Percentiles rank a stretch among this genome's conserved stretches.
Evolutionary conservation across 305 asterid species (phyloP).

Genomic region (Ilex paraguariensis): DNA sequence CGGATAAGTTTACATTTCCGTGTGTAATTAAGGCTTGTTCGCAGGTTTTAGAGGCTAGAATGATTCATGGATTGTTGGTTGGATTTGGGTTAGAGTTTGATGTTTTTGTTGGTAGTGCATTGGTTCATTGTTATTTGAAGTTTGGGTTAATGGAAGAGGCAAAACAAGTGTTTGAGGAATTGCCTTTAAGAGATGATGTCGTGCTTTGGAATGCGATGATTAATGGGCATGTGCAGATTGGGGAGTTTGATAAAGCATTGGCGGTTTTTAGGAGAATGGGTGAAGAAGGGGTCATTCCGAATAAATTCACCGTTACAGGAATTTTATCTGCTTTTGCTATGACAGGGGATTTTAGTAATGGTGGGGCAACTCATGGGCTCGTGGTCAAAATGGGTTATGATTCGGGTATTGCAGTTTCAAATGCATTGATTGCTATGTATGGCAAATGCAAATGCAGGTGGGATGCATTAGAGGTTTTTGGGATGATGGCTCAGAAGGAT

Average conservation of each 20-base stretch:
- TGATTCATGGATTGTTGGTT: conserved; percentile 46
- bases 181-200: conserved; percentile 56
- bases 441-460: conserved; percentile 59
- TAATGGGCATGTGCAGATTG: conserved; percentile 60
- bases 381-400: conserved; percentile 48
- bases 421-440: conserved; percentile 77
- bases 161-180: conserved; percentile 48
- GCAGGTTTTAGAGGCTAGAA: conserved; percentile 33
- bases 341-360: conserved; percentile 47
- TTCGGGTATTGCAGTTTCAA: conserved; percentile 44
- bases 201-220: conserved; percentile 86
- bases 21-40: conserved; percentile 68
- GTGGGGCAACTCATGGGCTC: conserved; percentile 51
- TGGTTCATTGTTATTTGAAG: conserved; percentile 53
- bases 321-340: conserved; percentile 57
- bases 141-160: conserved; percentile 52
- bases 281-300: conserved; percentile 40
- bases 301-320: conserved; percentile 54
- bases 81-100: conserved; percentile 56
- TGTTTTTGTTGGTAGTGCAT: conserved; percentile 64
- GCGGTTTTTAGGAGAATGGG: conserved; percentile 47
- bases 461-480: conserved; percentile 48
- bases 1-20: conserved; percentile 77
- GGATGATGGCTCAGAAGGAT: conserved; percentile 51
- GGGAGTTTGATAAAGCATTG: conserved; percentile 45